phyloP scores from a whole-genome alignment of 2,329 filamentous ascomycete species.

The Ophiocordyceps camponoti-rufipedis region DNA sequence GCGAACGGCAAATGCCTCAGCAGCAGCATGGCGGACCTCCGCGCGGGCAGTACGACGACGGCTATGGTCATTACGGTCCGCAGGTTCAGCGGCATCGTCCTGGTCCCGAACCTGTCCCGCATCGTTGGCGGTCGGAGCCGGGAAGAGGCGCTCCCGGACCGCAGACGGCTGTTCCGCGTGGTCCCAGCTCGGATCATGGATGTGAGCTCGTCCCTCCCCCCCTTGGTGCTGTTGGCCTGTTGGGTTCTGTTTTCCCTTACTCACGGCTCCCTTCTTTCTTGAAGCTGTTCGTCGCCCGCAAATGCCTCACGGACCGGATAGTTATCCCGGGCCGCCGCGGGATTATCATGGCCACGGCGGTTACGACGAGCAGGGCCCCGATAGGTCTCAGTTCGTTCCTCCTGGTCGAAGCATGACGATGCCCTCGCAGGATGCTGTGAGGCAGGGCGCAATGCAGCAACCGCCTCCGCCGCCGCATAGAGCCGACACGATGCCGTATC shows the following conservation, averaged over 20 bases:
- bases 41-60: not conserved
- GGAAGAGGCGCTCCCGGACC: not conserved
- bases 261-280: constrained; percentile 1
- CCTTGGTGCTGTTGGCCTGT: too few species aligned
- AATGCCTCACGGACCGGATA: constrained; percentile 3
- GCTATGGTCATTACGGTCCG: not conserved
- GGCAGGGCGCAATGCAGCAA: constrained; percentile 16
- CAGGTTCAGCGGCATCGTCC: not conserved
- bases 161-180: constrained; percentile 10
- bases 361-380: constrained; percentile 9
- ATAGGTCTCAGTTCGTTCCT: constrained; percentile 23
- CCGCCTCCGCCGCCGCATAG: constrained; percentile 12
- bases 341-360: constrained; percentile 11
- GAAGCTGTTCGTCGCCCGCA: constrained; percentile 8
- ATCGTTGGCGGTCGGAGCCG: not conserved
- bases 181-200: constrained; percentile 22
- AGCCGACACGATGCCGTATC: constrained; percentile 27
- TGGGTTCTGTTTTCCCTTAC: not conserved
- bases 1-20: not conserved
- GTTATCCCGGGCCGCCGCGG: constrained; percentile 1
- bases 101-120: not conserved
- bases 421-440: constrained; percentile 27
- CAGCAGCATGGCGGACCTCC: not conserved
- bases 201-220: constrained; percentile 6
- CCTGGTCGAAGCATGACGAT: constrained; percentile 43